Percentiles rank a stretch among this genome's conserved stretches.
phyloP scores from a whole-genome alignment of 345 rosid species.

The Boechera divaricarpa region DNA sequence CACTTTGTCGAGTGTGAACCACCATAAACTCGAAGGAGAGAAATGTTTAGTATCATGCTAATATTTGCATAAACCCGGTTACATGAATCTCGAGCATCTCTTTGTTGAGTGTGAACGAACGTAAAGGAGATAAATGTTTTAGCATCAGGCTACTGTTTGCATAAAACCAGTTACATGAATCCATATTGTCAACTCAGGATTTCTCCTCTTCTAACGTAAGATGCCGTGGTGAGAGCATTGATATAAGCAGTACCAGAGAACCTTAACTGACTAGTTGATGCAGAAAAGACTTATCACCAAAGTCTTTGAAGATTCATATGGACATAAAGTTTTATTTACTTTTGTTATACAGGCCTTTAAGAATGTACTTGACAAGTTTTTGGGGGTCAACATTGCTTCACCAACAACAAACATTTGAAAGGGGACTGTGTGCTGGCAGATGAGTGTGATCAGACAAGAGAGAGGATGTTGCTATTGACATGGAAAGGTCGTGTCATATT shows the following conservation, averaged over 20 bases:
- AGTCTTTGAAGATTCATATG: constrained; percentile 10
- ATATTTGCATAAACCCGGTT: constrained; percentile 7
- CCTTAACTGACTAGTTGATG: constrained; percentile 10
- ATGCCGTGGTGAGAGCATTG: constrained; percentile 4
- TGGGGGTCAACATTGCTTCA: constrained; percentile 56
- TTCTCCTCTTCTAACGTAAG: not conserved
- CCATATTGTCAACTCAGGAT: not conserved
- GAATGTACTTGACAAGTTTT: constrained; percentile 63
- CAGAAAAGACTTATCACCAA: constrained; percentile 8
- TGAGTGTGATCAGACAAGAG: constrained; percentile 14
- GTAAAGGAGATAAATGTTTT: not conserved
- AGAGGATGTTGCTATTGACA: constrained; percentile 6
- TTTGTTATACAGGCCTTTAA: constrained; percentile 64
- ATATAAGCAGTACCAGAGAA: constrained; percentile 8
- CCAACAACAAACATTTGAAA: constrained; percentile 34
- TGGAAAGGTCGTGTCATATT: not conserved
- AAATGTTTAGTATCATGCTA: constrained; percentile 3
- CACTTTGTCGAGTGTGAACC: constrained; percentile 5
- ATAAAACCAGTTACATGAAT: not conserved
- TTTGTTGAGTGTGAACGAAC: not conserved
- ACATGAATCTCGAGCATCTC: constrained; percentile 7
- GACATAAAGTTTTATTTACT: not conserved
- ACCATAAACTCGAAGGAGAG: not conserved
- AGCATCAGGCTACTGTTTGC: constrained; percentile 15
- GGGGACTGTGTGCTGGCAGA: constrained; percentile 13